These are phyloP conservation scores for Pleurotus salmoneostramineus DNA, from an alignment of 768 basidiomycete species.

Conservation along the genomic window DNA sequence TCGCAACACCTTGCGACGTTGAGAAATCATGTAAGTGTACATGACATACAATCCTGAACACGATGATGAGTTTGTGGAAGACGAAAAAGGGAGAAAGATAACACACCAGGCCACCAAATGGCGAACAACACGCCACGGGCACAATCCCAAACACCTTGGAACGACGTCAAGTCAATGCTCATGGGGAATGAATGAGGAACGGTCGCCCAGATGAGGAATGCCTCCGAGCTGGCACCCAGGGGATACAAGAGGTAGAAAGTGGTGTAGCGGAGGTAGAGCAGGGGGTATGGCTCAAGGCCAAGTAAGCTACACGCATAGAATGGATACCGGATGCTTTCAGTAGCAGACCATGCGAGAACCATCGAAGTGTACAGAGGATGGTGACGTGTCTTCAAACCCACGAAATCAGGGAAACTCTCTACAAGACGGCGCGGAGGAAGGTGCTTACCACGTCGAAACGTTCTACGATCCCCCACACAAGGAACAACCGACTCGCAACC, in stretches of 20 bases:
- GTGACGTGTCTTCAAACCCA: constrained; percentile 45
- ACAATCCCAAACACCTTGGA: constrained; percentile 57
- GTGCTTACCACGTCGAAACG: constrained; percentile 53
- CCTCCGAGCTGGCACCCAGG: constrained; percentile 88
- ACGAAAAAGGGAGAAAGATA: background rate
- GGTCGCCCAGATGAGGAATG: constrained; percentile 74
- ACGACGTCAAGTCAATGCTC: constrained; percentile 37
- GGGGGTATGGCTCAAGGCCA: constrained; percentile 42
- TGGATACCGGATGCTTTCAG: constrained; percentile 88
- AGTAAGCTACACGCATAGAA: constrained; percentile 77
- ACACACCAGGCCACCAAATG: constrained; percentile 86
- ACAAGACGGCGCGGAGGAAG: constrained; percentile 9
- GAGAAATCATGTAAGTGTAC: constrained; percentile 53
- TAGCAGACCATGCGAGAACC: constrained; percentile 89
- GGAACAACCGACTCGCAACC: constrained; percentile 74
- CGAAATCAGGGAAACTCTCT: background rate
- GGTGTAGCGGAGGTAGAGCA: constrained; percentile 82
- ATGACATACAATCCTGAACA: constrained; percentile 43
- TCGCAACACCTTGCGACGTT: constrained; percentile 44
- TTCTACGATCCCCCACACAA: constrained; percentile 82
- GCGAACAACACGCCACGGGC: constrained; percentile 58
- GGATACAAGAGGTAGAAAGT: constrained; percentile 95
- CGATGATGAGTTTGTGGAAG: background rate
- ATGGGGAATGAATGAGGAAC: constrained; percentile 50
- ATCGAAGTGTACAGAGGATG: constrained; percentile 86